Conservation (phyloP, 345 rosid species). For the Eucalyptus virginea region DNA sequence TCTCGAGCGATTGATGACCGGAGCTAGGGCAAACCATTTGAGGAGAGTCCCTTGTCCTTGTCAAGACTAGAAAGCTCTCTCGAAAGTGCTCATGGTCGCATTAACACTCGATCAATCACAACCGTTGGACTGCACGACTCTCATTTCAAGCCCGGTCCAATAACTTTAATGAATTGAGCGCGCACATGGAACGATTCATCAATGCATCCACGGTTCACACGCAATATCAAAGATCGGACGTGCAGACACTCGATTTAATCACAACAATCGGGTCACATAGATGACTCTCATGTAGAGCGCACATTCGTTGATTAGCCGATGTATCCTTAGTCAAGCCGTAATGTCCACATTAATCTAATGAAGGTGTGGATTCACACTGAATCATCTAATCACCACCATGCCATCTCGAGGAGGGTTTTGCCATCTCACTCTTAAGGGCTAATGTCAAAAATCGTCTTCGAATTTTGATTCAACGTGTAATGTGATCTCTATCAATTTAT, state of each 20-base stretch:
- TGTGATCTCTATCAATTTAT: too few relatives aligned
- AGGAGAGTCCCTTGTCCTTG: not conserved
- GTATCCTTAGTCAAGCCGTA: accelerated
- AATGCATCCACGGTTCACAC: not conserved
- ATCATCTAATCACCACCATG: not conserved
- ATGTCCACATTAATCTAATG: not conserved
- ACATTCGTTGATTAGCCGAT: not conserved
- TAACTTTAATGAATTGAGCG: not conserved
- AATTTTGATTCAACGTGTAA: accelerated
- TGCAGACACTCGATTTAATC: not conserved
- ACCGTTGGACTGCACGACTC: accelerated
- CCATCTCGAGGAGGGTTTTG: not conserved
- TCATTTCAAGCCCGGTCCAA: not conserved
- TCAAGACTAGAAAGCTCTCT: not conserved
- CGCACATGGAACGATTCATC: not conserved
- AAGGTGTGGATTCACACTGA: not conserved
- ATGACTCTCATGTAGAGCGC: not conserved
- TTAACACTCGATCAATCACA: not conserved
- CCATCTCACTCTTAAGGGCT: accelerated
- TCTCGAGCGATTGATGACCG: not conserved
- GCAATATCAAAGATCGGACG: not conserved
- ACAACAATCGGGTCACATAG: not conserved
- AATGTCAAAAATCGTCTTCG: accelerated
- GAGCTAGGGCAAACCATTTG: not conserved
- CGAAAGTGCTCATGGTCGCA: not conserved